Evolutionary conservation across 306 rosid species (phyloP).

Genomic region (Comarum palustre): DNA sequence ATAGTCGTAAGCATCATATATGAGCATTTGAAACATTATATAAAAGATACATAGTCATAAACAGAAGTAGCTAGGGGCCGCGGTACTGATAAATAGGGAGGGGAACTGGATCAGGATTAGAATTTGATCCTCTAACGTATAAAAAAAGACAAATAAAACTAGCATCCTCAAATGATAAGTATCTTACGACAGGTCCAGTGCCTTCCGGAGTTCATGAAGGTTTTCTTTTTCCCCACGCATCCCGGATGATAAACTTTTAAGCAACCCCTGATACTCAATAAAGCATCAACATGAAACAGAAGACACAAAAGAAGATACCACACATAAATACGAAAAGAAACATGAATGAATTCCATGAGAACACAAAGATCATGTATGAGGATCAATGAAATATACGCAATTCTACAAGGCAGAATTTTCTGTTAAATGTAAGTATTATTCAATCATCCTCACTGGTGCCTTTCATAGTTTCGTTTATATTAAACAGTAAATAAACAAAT

Average conservation of each 20-base stretch:
- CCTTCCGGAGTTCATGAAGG: conserved; percentile 3
- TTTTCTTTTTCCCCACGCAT: conserved; percentile 41
- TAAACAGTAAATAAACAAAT: neutral
- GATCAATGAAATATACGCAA: neutral
- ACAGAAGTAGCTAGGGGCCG: neutral
- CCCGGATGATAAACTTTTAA: conserved; percentile 56
- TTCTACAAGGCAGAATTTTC: neutral
- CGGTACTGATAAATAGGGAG: neutral
- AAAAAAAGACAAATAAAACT: neutral
- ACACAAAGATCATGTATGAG: neutral
- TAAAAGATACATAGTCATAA: neutral
- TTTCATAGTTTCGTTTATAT: neutral
- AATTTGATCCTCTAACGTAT: neutral
- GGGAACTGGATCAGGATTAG: neutral
- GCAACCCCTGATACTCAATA: conserved; percentile 46
- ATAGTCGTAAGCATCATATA: neutral
- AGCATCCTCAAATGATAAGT: neutral
- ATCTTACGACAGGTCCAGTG: conserved; percentile 62
- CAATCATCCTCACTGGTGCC: neutral
- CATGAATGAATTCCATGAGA: neutral
- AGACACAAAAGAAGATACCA: neutral
- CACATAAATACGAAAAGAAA: too few relatives aligned
- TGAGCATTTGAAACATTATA: neutral
- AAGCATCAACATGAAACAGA: neutral
- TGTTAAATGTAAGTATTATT: neutral